These are phyloP conservation scores for Trichodelitschia bisporula DNA, from an alignment of 495 filamentous ascomycete genomes.

Conservation along the genomic window DNA sequence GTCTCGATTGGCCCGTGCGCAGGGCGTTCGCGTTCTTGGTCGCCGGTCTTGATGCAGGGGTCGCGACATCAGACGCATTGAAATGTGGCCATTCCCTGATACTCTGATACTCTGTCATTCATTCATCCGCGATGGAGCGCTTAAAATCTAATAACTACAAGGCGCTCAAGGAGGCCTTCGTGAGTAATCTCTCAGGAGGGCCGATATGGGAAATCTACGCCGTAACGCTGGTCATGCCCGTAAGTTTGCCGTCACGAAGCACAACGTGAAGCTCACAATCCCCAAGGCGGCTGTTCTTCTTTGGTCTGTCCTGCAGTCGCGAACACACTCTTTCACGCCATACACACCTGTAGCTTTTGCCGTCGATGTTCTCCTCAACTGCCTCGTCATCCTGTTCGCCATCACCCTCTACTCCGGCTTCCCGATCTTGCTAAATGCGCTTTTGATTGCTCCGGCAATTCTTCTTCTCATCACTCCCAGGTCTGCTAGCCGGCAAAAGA, in stretches of 20 bases:
- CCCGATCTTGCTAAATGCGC: constrained; percentile 47
- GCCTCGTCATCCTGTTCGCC: constrained; percentile 55
- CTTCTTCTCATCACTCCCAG: constrained; percentile 25
- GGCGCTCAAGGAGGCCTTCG: constrained; percentile 76
- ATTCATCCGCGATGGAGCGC: too few species aligned
- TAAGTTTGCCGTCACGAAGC: too few species aligned
- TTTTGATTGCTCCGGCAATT: constrained; percentile 46
- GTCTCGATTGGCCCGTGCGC: too few species aligned
- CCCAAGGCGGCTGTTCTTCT: constrained; percentile 44
- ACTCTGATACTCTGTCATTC: too few species aligned
- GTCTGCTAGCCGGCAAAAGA: constrained; percentile 5
- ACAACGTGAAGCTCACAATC: constrained; percentile 2
- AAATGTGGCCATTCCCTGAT: too few species aligned
- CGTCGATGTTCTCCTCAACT: constrained; percentile 71
- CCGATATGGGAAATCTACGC: constrained; percentile 63
- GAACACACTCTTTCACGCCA: constrained; percentile 60
- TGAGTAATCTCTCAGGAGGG: constrained; percentile 78
- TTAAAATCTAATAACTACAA: constrained; percentile 37
- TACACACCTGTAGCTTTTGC: constrained; percentile 41
- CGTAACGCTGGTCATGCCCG: constrained; percentile 41
- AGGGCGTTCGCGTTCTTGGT: too few species aligned
- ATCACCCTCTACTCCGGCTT: constrained; percentile 63
- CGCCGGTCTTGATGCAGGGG: too few species aligned
- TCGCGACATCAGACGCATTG: too few species aligned
- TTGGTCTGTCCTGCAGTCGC: constrained; percentile 74